Base-by-base conservation (phyloP, 306 rosid species). In the Medicago lupulina region DNA sequence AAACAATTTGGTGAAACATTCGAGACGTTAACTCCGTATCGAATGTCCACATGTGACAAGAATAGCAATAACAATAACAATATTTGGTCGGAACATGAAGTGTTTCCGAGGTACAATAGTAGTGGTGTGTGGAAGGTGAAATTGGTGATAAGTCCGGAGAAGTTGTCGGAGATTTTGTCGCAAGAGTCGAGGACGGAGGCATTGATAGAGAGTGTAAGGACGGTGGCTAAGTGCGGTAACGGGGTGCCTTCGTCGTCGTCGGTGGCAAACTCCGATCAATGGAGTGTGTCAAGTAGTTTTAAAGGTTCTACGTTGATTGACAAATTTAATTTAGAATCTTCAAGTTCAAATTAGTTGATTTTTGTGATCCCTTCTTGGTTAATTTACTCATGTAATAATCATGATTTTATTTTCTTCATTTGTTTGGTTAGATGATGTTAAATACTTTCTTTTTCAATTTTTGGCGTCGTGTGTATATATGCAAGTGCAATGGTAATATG, bases 71-170 rank as follows among this genome's bases (percentile, higher is more conserved):
- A 18, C 11, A 41, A 55, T 11, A 34, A 8, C 25, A 13, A 50
- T 14, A 78, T 58, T 64, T 70, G 76, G 83, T 73, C 84, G 65
- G 91, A 83, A 3, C 85, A 85, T 1, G 93, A 88, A 40, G 88
- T 86, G 55, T 19, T 89, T 58, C 89, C 96, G 5, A 84, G 88
- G 87, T 90, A 84, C 61, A 86, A 86, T 25, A 82, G 71, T 9
- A 41, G 78, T 0, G 98, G 94, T 2, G 92, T 90, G 15, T 93
- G 98, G 98, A 93, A 93, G 83, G 98, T 90, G 71, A 93, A 88
- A 82, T 62, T 93, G 72, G 96, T 90, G 3, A 90, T 93, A 12
- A 87, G 88, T 77, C 92, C 96, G 0, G 86, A 89, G 67, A 89
- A 90, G 85, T 69, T 93, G 49, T 87, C 96, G 15, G 90, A 90